Percentiles rank a stretch among this genome's conserved stretches.
Conservation (phyloP, 2,329 filamentous ascomycete species). For the Nakataea oryzae region DNA sequence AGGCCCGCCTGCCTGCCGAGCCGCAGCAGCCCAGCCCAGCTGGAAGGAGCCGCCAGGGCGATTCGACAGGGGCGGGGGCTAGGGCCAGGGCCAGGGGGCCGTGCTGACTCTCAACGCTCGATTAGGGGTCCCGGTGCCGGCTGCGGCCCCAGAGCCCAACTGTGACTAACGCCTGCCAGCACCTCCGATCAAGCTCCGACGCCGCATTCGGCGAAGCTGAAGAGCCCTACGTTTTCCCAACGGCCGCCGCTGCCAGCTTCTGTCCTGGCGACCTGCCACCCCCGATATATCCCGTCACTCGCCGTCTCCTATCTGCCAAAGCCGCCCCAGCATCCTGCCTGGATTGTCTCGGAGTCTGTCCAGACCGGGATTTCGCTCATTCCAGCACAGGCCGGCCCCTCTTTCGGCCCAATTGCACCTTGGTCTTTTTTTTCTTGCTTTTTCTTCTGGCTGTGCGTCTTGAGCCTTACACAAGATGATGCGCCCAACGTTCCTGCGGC, state of each 20-base stretch:
- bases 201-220: slow-evolving; percentile 4
- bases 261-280: too few relatives aligned
- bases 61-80: not conserved
- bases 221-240: not conserved
- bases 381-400: not conserved
- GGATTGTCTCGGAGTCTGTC: not conserved
- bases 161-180: not conserved
- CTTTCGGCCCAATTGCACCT: not conserved
- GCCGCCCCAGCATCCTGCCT: not conserved
- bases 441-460: not conserved
- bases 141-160: too few relatives aligned
- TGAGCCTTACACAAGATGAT: slow-evolving; percentile 26
- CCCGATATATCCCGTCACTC: not conserved
- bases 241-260: too few relatives aligned
- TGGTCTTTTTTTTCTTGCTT: slow-evolving; percentile 3
- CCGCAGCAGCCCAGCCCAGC: not conserved
- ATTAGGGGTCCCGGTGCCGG: not conserved
- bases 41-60: not conserved
- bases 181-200: slow-evolving; percentile 19
- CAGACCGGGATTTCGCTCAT: not conserved
- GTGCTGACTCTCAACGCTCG: not conserved
- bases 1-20: not conserved
- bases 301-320: not conserved
- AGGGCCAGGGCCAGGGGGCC: too few relatives aligned
- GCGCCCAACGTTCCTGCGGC: slow-evolving; percentile 29